phyloP scores from a whole-genome alignment of 768 basidiomycete genomes.

The Rhizopogon roseolus region DNA sequence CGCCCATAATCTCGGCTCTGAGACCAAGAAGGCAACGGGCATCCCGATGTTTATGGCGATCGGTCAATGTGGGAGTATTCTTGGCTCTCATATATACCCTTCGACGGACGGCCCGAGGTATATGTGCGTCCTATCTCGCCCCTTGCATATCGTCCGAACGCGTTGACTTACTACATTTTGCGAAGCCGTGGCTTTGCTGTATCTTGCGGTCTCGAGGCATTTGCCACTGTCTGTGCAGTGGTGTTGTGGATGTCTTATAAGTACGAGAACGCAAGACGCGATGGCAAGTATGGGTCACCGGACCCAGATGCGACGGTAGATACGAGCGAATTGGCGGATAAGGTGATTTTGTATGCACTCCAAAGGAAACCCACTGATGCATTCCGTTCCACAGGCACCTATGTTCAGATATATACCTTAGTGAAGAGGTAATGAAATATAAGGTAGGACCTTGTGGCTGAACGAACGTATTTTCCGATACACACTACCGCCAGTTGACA shows the following conservation, averaged over 20 bases:
- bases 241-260: constrained; percentile 59
- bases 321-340: constrained; percentile 62
- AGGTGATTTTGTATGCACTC: constrained; percentile 32
- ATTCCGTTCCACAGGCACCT: constrained; percentile 1
- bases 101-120: constrained; percentile 59
- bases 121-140: constrained; percentile 37
- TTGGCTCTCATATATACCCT: constrained; percentile 76
- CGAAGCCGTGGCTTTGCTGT: constrained; percentile 56
- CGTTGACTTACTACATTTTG: background rate
- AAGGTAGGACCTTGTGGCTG: no score
- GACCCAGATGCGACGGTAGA: constrained; percentile 46
- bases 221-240: constrained; percentile 48
- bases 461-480: no score
- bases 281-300: constrained; percentile 47
- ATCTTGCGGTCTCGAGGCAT: constrained; percentile 47
- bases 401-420: constrained; percentile 11
- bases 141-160: background rate
- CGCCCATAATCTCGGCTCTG: constrained; percentile 73
- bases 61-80: constrained; percentile 70
- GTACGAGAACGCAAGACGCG: constrained; percentile 51
- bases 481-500: no score
- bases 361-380: background rate
- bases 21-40: constrained; percentile 71
- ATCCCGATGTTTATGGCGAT: constrained; percentile 79
- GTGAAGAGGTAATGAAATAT: background rate